Percentiles rank a stretch among this genome's conserved stretches.
phyloP scores from a whole-genome alignment of 768 basidiomycete species.

The Mycena maculata region DNA sequence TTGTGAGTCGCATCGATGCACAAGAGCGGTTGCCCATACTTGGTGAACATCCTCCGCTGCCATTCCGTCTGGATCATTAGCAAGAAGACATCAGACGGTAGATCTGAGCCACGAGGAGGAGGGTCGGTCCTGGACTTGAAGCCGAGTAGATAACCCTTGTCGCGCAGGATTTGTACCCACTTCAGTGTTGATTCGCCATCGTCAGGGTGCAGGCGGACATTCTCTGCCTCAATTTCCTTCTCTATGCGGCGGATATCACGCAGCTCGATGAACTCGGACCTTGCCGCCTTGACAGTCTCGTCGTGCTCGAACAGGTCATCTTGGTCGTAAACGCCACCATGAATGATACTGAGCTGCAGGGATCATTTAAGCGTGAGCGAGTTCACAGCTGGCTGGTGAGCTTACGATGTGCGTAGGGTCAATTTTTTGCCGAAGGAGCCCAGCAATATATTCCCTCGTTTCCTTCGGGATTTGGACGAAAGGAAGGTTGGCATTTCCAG shows the following conservation, averaged over 20 bases:
- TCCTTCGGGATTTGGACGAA: constrained; percentile 11
- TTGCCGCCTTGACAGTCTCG: not conserved
- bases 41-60: constrained; percentile 11
- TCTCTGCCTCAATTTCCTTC: constrained; percentile 9
- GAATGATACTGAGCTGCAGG: not conserved
- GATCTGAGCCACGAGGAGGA: constrained; percentile 1
- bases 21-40: constrained; percentile 14
- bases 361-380: not conserved
- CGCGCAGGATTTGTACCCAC: not conserved
- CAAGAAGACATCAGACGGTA: constrained; percentile 9
- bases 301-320: not conserved
- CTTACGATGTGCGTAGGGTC: constrained; percentile 2
- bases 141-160: not conserved
- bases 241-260: constrained; percentile 5
- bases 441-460: constrained; percentile 9
- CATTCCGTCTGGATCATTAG: constrained; percentile 25
- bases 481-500: not conserved
- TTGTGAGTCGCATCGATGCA: constrained; percentile 33
- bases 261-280: constrained; percentile 10
- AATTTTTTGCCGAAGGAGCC: constrained; percentile 4
- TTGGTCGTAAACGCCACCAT: not conserved
- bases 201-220: not conserved
- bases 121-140: not conserved
- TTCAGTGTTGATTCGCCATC: not conserved
- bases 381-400: too few species aligned